Percentiles rank a stretch among this genome's conserved stretches.
Evolutionary conservation across 306 rosid species (phyloP).

Genomic region (Glycine tomentella): DNA sequence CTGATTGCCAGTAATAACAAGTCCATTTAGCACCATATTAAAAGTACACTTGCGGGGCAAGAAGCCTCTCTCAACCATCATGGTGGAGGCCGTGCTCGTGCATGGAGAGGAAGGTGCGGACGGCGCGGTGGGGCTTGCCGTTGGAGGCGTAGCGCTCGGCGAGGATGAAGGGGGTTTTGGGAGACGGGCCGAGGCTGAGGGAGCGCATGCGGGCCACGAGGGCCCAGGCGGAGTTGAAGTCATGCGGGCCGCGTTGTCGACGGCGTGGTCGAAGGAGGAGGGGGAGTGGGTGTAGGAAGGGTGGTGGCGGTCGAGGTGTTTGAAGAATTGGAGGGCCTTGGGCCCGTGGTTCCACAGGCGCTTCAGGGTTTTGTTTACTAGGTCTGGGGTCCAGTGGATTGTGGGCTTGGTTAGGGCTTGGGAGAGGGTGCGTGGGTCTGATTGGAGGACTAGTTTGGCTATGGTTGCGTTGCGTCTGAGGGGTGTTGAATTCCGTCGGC

Average conservation of each 20-base stretch:
- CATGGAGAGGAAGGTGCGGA: slow-evolving; percentile 70
- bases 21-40: slow-evolving; percentile 77
- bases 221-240: slow-evolving; percentile 72
- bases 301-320: slow-evolving; percentile 56
- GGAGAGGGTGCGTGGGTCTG: slow-evolving; percentile 58
- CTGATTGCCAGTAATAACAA: slow-evolving; percentile 77
- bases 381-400: slow-evolving; percentile 64
- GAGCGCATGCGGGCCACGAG: slow-evolving; percentile 72
- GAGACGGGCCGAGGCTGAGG: slow-evolving; percentile 69
- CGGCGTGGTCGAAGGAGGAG: slow-evolving; percentile 70
- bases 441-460: slow-evolving; percentile 64
- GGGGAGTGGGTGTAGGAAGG: slow-evolving; percentile 66
- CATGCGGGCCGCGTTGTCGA: slow-evolving; percentile 82
- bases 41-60: slow-evolving; percentile 76
- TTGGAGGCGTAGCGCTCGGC: slow-evolving; percentile 82
- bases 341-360: slow-evolving; percentile 89
- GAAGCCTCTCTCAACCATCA: slow-evolving; percentile 86
- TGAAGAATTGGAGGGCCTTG: slow-evolving; percentile 81
- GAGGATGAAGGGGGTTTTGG: slow-evolving; percentile 73
- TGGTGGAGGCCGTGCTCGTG: slow-evolving; percentile 75
- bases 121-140: slow-evolving; percentile 83
- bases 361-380: slow-evolving; percentile 68
- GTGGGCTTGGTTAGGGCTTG: slow-evolving; percentile 50
- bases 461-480: slow-evolving; percentile 52
- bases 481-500: too few species aligned